phyloP scores from a whole-genome alignment of 768 basidiomycete species.

The Phylloporus sp. region DNA sequence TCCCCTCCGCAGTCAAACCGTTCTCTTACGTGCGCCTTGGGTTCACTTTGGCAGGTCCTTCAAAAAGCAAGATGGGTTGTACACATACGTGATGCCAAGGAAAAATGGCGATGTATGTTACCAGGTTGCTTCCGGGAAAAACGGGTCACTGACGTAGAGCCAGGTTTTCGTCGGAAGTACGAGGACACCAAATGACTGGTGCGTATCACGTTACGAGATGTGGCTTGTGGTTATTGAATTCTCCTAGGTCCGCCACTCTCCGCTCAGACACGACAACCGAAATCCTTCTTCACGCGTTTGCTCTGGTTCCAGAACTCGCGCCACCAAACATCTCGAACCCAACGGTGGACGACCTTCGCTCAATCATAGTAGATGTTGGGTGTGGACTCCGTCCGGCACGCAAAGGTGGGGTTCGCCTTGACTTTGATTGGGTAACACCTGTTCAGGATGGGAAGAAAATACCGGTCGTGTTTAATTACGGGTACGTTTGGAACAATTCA shows the following conservation, averaged over 20 bases:
- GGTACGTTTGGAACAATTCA: background rate
- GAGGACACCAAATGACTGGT: conserved; percentile 57
- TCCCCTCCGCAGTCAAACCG: conserved; percentile 41
- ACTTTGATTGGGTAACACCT: conserved; percentile 38
- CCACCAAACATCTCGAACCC: conserved; percentile 46
- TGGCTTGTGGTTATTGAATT: too few species aligned
- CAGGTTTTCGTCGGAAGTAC: conserved; percentile 60
- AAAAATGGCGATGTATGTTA: conserved; percentile 31
- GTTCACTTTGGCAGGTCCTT: conserved; percentile 30
- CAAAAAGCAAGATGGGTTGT: background rate
- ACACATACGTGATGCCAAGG: too few species aligned
- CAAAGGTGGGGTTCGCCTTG: conserved; percentile 59
- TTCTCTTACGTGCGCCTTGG: conserved; percentile 41
- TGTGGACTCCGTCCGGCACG: conserved; percentile 44
- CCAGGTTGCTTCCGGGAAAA: background rate
- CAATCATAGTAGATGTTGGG: conserved; percentile 44
- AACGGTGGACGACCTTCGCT: conserved; percentile 44
- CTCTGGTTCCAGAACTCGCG: conserved; percentile 52
- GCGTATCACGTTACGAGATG: too few species aligned
- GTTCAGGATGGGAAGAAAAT: conserved; percentile 27
- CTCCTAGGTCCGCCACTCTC: conserved; percentile 1
- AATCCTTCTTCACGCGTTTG: conserved; percentile 48
- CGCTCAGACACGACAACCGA: conserved; percentile 40
- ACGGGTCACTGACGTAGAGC: background rate
- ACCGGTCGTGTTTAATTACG: conserved; percentile 58